Percentiles rank a stretch among this genome's conserved stretches.
These are phyloP conservation scores for Onygena corvina DNA, from an alignment of 2,329 filamentous ascomycete species.

Conservation along the genomic window DNA sequence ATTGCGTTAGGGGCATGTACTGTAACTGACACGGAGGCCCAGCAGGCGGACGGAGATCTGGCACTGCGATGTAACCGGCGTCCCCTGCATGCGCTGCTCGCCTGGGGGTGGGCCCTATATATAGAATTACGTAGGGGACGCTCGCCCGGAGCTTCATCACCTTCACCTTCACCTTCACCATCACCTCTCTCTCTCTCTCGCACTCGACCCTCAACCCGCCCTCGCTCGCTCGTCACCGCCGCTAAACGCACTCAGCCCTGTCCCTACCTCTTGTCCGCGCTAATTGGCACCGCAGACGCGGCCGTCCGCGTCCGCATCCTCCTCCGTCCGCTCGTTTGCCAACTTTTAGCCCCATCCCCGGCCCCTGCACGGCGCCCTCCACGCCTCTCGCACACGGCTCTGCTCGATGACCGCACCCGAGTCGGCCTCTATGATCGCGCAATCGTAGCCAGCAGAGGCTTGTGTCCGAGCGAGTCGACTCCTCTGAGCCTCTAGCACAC, in stretches of 20 bases:
- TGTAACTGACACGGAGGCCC: no score
- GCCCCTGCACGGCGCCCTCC: not conserved
- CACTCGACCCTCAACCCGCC: not conserved
- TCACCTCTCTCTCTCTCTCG: not conserved
- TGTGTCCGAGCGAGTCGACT: not conserved
- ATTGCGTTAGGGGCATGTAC: no score
- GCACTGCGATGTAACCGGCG: no score
- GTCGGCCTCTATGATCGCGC: slow-evolving; percentile 2
- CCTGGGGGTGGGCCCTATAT: not conserved
- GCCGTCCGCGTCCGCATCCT: not conserved
- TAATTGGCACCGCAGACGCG: not conserved
- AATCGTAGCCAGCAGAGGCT: slow-evolving; percentile 1
- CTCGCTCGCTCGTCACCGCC: not conserved
- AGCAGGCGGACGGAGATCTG: no score
- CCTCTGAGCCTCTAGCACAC: not conserved
- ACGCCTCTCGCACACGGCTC: not conserved
- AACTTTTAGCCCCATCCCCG: not conserved
- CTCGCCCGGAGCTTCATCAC: no score
- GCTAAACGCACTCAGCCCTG: not conserved
- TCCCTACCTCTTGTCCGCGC: not conserved
- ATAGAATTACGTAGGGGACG: not conserved
- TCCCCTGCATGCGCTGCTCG: no score
- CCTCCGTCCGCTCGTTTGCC: not conserved
- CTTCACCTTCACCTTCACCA: not conserved
- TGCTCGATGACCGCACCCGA: not conserved